phyloP scores from a whole-genome alignment of 805 yeast genomes.

The Hanseniaspora nectarophila region DNA sequence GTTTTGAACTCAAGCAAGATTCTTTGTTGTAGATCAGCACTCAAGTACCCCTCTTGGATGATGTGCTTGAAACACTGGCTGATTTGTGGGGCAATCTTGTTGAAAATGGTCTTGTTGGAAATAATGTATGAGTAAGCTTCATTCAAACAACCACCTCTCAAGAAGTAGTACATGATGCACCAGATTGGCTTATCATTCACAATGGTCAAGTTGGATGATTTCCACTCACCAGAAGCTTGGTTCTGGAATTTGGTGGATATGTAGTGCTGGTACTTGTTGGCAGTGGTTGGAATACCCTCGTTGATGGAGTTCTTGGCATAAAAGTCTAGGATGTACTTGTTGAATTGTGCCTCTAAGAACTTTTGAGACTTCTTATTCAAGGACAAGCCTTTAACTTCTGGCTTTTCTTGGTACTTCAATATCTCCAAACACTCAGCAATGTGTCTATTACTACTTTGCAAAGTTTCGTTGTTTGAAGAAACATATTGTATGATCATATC shows the following conservation, averaged over 20 bases:
- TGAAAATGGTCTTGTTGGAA: slow-evolving; percentile 57
- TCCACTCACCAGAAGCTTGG: slow-evolving; percentile 37
- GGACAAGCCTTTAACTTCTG: not conserved
- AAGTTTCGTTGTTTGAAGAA: slow-evolving; percentile 12
- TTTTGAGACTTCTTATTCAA: slow-evolving; percentile 21
- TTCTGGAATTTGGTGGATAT: slow-evolving; percentile 37
- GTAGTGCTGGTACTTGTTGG: slow-evolving; percentile 59
- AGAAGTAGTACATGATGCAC: slow-evolving; percentile 75
- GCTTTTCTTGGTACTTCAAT: slow-evolving; percentile 32
- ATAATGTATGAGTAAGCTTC: slow-evolving; percentile 66
- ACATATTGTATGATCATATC: slow-evolving; percentile 2
- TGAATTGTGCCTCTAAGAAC: slow-evolving; percentile 67
- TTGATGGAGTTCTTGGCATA: slow-evolving; percentile 42
- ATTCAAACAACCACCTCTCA: slow-evolving; percentile 68
- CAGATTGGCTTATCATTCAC: slow-evolving; percentile 86
- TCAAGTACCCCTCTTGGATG: slow-evolving; percentile 42
- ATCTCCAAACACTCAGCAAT: slow-evolving; percentile 65
- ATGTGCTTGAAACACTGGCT: slow-evolving; percentile 66
- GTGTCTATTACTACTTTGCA: slow-evolving; percentile 58
- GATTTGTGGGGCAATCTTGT: slow-evolving; percentile 75
- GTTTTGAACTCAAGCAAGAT: slow-evolving; percentile 74
- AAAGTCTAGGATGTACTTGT: slow-evolving; percentile 56
- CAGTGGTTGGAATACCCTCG: slow-evolving; percentile 60
- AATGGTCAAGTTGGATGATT: slow-evolving; percentile 42
- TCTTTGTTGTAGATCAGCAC: slow-evolving; percentile 56